Percentiles rank a stretch among this genome's conserved stretches.
These are phyloP conservation scores for Fusarium sp. DNA, from an alignment of 2,329 filamentous ascomycete species.

Conservation along the genomic window DNA sequence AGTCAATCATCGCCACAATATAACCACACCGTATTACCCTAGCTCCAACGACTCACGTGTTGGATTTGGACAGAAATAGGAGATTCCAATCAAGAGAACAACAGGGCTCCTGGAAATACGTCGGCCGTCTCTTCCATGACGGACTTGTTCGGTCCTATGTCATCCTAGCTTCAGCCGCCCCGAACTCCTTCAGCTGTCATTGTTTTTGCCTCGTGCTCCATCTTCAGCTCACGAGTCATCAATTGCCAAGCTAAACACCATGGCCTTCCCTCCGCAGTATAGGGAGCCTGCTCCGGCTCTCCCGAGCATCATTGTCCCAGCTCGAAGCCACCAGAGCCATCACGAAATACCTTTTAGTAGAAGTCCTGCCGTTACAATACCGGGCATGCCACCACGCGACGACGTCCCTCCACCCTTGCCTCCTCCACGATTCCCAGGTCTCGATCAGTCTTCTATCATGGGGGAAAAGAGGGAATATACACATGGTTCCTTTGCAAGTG, in stretches of 20 bases:
- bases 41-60: conserved; percentile 34
- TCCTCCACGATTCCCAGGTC: conserved; percentile 54
- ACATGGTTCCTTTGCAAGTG: conserved; percentile 48
- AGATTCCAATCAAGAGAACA: conserved; percentile 13
- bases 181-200: conserved; percentile 40
- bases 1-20: conserved; percentile 43
- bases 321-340: conserved; percentile 39
- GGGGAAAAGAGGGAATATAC: conserved; percentile 45
- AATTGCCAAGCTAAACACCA: conserved; percentile 40
- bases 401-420: conserved; percentile 57
- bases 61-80: conserved; percentile 19
- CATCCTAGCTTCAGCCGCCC: conserved; percentile 37
- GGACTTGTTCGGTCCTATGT: conserved; percentile 36
- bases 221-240: conserved; percentile 41
- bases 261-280: conserved; percentile 51
- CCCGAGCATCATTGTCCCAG: conserved; percentile 51
- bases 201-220: conserved; percentile 38
- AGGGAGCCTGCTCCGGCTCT: conserved; percentile 49
- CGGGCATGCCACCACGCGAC: conserved; percentile 47
- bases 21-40: conserved; percentile 35
- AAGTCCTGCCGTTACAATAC: conserved; percentile 55
- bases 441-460: conserved; percentile 46
- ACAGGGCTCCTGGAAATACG: conserved; percentile 10
- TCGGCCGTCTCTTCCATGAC: conserved; percentile 40
- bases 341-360: conserved; percentile 49